phyloP scores from a whole-genome alignment of 75 land plant species.

The Picea glauca region DNA sequence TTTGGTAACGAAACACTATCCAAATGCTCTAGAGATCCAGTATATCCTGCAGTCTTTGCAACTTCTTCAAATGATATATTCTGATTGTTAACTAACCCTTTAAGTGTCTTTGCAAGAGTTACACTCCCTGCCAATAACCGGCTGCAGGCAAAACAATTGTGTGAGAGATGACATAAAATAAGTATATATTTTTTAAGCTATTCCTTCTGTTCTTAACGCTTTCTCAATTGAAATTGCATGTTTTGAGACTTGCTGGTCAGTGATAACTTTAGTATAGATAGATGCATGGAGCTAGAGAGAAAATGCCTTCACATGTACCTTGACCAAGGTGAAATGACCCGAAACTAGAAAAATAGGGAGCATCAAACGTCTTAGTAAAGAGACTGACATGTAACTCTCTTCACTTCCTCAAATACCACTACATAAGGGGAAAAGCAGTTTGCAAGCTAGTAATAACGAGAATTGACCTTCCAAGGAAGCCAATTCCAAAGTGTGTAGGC shows the following conservation, averaged over 20 bases:
- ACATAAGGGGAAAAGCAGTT: neutral
- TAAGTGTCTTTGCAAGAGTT: constrained; percentile 38
- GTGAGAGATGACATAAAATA: neutral
- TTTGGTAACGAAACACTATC: constrained; percentile 46
- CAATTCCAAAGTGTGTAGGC: constrained; percentile 95
- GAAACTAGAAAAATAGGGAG: neutral
- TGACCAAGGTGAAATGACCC: neutral
- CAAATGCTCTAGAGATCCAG: constrained; percentile 34
- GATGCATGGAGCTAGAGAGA: neutral
- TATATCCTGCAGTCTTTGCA: constrained; percentile 81
- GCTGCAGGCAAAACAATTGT: constrained; percentile 33
- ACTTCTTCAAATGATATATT: constrained; percentile 81
- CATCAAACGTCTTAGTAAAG: neutral
- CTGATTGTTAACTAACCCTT: constrained; percentile 50
- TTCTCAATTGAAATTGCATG: neutral
- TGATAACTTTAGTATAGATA: neutral
- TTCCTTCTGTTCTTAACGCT: neutral
- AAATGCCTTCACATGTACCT: neutral
- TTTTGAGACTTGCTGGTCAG: neutral
- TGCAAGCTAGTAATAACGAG: neutral
- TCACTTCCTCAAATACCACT: neutral
- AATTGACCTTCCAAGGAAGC: constrained; percentile 89
- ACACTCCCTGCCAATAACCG: constrained; percentile 68
- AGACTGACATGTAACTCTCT: neutral
- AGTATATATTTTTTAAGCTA: neutral